These are phyloP conservation scores for Leptographium radiaticola DNA, from an alignment of 2,329 filamentous ascomycete species.

Conservation along the genomic window DNA sequence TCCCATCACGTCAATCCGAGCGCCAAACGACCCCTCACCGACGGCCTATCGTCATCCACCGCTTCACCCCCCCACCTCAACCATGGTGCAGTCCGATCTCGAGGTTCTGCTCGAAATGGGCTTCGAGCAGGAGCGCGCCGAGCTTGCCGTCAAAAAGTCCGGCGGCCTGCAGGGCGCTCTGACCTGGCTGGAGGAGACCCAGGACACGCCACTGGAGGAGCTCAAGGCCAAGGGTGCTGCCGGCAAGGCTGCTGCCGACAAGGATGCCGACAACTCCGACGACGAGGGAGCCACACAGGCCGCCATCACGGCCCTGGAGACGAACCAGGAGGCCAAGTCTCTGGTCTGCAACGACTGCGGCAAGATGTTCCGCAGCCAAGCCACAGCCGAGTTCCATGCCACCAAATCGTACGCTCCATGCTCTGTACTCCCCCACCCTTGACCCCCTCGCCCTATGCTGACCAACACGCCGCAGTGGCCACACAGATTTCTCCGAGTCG, in stretches of 20 bases:
- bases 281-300: slow-evolving; percentile 35
- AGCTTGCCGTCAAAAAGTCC: slow-evolving; percentile 72
- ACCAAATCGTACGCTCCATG: slow-evolving; percentile 54
- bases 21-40: not conserved
- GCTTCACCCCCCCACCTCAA: not conserved
- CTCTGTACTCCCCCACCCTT: not conserved
- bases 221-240: slow-evolving; percentile 34
- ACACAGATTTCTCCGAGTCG: slow-evolving; percentile 85
- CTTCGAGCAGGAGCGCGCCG: slow-evolving; percentile 71
- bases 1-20: no score
- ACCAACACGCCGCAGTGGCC: slow-evolving; percentile 40
- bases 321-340: slow-evolving; percentile 61
- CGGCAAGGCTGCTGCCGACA: slow-evolving; percentile 16
- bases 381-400: slow-evolving; percentile 80
- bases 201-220: slow-evolving; percentile 76
- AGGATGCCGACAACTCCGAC: slow-evolving; percentile 18
- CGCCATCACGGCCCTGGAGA: slow-evolving; percentile 48
- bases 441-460: not conserved
- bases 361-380: slow-evolving; percentile 74
- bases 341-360: slow-evolving; percentile 91
- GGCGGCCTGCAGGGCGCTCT: slow-evolving; percentile 77
- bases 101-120: slow-evolving; percentile 55
- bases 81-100: slow-evolving; percentile 46
- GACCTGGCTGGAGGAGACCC: slow-evolving; percentile 87
- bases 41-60: not conserved